These are phyloP conservation scores for Takashimella tepidaria DNA, from an alignment of 1,284 basidiomycete species.

Conservation along the genomic window DNA sequence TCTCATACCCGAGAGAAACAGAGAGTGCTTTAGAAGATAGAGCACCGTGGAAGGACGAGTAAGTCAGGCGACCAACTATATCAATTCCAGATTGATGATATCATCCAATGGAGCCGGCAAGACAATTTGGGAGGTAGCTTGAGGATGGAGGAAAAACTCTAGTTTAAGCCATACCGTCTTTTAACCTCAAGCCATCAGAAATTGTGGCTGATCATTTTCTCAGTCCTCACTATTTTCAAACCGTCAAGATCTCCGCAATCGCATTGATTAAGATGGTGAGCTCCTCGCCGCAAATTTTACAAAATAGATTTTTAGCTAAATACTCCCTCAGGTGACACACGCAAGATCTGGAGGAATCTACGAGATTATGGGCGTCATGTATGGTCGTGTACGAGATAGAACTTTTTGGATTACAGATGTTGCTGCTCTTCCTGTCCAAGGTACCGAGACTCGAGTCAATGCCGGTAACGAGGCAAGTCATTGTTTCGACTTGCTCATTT, in stretches of 20 bases:
- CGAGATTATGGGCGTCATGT: conserved; percentile 99
- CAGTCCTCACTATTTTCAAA: conserved; percentile 87
- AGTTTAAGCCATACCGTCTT: no score
- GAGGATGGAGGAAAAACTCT: no score
- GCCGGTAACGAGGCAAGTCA: conserved; percentile 68
- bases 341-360: conserved; percentile 94
- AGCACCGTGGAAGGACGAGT: conserved; percentile 86
- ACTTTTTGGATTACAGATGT: conserved; percentile 91
- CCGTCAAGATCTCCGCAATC: conserved; percentile 89
- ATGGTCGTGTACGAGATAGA: conserved; percentile 84
- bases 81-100: no score
- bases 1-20: conserved; percentile 67
- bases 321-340: conserved; percentile 90
- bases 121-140: no score
- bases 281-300: not conserved
- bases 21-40: conserved; percentile 67
- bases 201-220: conserved; percentile 2
- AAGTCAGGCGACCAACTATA: conserved; percentile 14
- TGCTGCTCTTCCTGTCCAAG: conserved; percentile 94
- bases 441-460: conserved; percentile 98
- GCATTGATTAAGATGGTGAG: conserved; percentile 96
- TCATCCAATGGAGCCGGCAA: no score
- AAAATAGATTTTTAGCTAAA: not conserved
- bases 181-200: no score
- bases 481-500: not conserved